These are phyloP conservation scores for Crithidia brevicula DNA, from an alignment of 208 protist species.

Conservation along the genomic window DNA sequence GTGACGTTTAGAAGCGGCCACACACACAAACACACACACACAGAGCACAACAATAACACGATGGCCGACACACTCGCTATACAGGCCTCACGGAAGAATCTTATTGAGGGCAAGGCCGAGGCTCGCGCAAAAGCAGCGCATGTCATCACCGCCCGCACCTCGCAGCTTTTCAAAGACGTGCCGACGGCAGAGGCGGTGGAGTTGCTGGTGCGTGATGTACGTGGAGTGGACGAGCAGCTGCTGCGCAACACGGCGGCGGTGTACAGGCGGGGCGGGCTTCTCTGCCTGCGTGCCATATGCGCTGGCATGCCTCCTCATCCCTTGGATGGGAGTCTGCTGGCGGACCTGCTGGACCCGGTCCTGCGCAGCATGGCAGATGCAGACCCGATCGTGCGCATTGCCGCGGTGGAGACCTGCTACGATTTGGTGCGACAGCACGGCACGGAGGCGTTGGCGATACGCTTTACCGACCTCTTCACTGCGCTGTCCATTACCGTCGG, in stretches of 20 bases:
- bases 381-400: slow-evolving; percentile 66
- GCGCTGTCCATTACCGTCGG: slow-evolving; percentile 55
- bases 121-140: slow-evolving; percentile 41
- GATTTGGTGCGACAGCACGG: slow-evolving; percentile 51
- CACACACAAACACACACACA: no score
- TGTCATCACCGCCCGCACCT: slow-evolving; percentile 41
- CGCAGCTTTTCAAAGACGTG: slow-evolving; percentile 53
- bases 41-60: no score
- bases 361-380: slow-evolving; percentile 53
- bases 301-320: slow-evolving; percentile 41
- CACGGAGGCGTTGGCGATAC: slow-evolving; percentile 37
- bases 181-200: slow-evolving; percentile 48
- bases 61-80: slow-evolving; percentile 57
- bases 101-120: slow-evolving; percentile 70
- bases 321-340: slow-evolving; percentile 27
- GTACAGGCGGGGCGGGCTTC: slow-evolving; percentile 65
- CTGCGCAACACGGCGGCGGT: slow-evolving; percentile 44
- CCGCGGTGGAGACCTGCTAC: slow-evolving; percentile 70
- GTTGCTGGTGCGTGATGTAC: slow-evolving; percentile 33
- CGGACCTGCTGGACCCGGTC: slow-evolving; percentile 38
- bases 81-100: slow-evolving; percentile 36
- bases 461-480: slow-evolving; percentile 62
- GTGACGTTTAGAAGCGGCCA: no score
- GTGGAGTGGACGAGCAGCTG: slow-evolving; percentile 41
- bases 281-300: slow-evolving; percentile 50